Evolutionary conservation across 805 yeast species (phyloP).

Genomic region (Candida qinlingensis): DNA sequence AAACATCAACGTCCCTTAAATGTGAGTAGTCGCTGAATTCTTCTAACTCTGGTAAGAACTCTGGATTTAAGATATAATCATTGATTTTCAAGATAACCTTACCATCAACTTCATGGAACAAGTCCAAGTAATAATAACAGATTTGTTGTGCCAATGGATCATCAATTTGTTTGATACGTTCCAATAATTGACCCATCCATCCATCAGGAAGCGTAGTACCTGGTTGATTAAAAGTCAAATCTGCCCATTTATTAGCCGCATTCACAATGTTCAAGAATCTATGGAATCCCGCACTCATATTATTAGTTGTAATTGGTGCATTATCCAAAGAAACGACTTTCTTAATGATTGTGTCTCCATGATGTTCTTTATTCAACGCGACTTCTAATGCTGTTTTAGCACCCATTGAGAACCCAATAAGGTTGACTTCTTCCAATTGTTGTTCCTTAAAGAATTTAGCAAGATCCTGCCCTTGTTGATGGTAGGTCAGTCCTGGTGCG

Average conservation of each 20-base stretch:
- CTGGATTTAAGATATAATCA: constrained; percentile 12
- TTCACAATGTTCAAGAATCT: constrained; percentile 2
- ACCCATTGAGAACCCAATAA: constrained; percentile 56
- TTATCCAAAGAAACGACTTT: constrained; percentile 44
- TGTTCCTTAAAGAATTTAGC: not conserved
- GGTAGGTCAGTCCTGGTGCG: not conserved
- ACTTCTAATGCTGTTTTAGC: constrained; percentile 50
- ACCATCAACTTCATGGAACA: constrained; percentile 10
- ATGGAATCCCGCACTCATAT: constrained; percentile 25
- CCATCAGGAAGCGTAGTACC: not conserved
- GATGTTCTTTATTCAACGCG: constrained; percentile 28
- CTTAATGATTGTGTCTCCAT: constrained; percentile 19
- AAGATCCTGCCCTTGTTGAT: not conserved
- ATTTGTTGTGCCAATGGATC: constrained; percentile 2
- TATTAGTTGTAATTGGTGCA: constrained; percentile 29
- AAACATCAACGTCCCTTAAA: not conserved
- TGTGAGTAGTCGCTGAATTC: constrained; percentile 20
- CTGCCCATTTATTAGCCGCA: constrained; percentile 2
- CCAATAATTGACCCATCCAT: not conserved
- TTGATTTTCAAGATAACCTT: constrained; percentile 21
- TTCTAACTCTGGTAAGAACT: constrained; percentile 16
- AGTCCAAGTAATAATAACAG: constrained; percentile 11
- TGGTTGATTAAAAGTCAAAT: not conserved
- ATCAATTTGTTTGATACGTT: not conserved
- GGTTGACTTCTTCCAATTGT: constrained; percentile 21